A percentile compares a stretch with the other conserved stretches of the same genome.
Conservation (phyloP, 2,329 filamentous ascomycete species). For the Hypoxylon sp. region DNA sequence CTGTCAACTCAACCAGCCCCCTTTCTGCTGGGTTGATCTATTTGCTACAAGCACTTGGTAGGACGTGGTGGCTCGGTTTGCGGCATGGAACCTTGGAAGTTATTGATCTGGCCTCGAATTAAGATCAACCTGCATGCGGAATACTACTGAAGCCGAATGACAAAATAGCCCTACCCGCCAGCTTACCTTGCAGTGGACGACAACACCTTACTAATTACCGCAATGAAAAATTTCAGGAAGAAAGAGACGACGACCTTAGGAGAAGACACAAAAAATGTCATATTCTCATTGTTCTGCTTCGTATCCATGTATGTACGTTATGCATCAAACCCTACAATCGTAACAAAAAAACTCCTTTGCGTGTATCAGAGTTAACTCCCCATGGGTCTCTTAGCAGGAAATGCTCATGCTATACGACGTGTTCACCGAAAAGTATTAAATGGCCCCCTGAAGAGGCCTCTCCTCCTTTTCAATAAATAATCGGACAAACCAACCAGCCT, state of each 20-base stretch:
- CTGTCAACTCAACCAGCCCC: neutral
- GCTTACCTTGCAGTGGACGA: neutral
- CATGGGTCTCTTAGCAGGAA: neutral
- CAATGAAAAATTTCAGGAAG: neutral
- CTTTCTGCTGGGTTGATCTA: neutral
- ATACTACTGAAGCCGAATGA: neutral
- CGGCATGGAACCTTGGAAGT: neutral
- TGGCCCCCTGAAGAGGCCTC: neutral
- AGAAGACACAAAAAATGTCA: neutral
- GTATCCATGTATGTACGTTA: conserved; percentile 22
- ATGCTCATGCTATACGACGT: conserved; percentile 11
- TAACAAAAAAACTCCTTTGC: conserved; percentile 7
- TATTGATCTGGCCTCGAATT: neutral
- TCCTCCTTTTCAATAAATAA: neutral
- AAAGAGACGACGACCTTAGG: neutral
- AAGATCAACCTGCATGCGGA: neutral
- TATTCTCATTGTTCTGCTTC: conserved; percentile 14
- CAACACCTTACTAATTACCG: neutral
- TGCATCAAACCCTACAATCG: conserved; percentile 5
- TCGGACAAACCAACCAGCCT: neutral
- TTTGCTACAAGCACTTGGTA: neutral
- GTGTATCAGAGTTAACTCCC: conserved; percentile 19
- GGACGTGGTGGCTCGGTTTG: neutral
- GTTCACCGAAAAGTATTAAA: neutral
- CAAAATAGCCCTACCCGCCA: neutral